These are phyloP conservation scores for Cucumis hystrix DNA, from an alignment of 306 rosid species.

Conservation along the genomic window DNA sequence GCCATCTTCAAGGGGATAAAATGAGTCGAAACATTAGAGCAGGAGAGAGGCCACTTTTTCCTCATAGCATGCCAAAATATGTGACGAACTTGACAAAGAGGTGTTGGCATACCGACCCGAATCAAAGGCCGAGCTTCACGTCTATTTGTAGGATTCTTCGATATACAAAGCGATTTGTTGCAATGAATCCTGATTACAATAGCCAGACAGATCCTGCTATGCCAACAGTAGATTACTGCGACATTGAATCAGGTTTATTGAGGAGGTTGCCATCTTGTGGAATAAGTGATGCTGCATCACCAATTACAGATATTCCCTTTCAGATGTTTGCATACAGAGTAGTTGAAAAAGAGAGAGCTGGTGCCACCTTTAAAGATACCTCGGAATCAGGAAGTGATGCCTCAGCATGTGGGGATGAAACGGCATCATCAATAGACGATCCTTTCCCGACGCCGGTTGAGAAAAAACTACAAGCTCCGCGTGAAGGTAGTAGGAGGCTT, in stretches of 20 bases:
- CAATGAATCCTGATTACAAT: slow-evolving; percentile 49
- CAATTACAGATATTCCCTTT: slow-evolving; percentile 53
- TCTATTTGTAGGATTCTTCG: slow-evolving; percentile 80
- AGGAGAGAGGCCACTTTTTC: slow-evolving; percentile 83
- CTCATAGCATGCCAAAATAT: slow-evolving; percentile 49
- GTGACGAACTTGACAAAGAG: slow-evolving; percentile 60
- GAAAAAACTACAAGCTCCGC: slow-evolving; percentile 26
- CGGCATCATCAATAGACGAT: slow-evolving; percentile 40
- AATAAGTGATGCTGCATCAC: slow-evolving; percentile 19
- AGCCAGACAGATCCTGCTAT: slow-evolving; percentile 38
- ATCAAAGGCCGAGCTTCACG: slow-evolving; percentile 71
- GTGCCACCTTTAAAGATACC: slow-evolving; percentile 25
- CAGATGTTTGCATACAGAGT: slow-evolving; percentile 63
- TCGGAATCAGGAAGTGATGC: slow-evolving; percentile 76
- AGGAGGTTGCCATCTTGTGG: slow-evolving; percentile 58
- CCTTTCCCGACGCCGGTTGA: slow-evolving; percentile 28
- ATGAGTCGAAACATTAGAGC: slow-evolving; percentile 83
- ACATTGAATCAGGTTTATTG: slow-evolving; percentile 42
- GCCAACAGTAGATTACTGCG: slow-evolving; percentile 60
- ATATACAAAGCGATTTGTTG: slow-evolving; percentile 40
- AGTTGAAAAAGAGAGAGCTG: slow-evolving; percentile 35
- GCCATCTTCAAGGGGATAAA: slow-evolving; percentile 87
- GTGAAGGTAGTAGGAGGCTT: slow-evolving; percentile 31
- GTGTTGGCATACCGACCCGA: slow-evolving; percentile 78
- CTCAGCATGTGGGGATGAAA: slow-evolving; percentile 64